A percentile compares a stretch with the other conserved stretches of the same genome.
phyloP scores from a whole-genome alignment of 2,329 filamentous ascomycete species.

The Purpureocillium lavendulum region DNA sequence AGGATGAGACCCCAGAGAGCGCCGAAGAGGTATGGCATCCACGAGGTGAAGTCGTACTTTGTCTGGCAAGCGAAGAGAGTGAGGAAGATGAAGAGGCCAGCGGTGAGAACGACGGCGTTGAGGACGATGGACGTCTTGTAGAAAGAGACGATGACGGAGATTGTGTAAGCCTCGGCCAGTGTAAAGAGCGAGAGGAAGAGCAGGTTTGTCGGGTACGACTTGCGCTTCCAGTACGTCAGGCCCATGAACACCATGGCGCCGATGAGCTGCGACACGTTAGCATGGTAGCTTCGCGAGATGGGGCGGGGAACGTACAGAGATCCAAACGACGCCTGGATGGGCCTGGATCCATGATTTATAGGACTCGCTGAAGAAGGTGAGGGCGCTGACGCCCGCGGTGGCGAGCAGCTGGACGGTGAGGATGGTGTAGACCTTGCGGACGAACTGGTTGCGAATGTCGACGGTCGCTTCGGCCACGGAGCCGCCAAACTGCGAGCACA shows the following conservation, averaged over 20 bases:
- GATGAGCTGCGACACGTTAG: conserved; percentile 47
- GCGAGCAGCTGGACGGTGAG: conserved; percentile 88
- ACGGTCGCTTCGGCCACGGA: conserved; percentile 88
- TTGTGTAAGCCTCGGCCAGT: conserved; percentile 82
- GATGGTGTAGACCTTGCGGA: conserved; percentile 97
- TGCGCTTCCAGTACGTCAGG: conserved; percentile 90
- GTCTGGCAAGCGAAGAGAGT: conserved; percentile 91
- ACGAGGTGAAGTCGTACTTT: conserved; percentile 96
- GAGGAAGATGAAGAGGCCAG: conserved; percentile 70
- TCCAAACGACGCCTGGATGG: conserved; percentile 77
- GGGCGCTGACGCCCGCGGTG: conserved; percentile 69
- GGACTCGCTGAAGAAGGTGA: conserved; percentile 73
- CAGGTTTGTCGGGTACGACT: conserved; percentile 90
- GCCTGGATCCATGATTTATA: conserved; percentile 86
- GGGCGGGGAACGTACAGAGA: conserved; percentile 48
- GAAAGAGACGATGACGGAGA: conserved; percentile 88
- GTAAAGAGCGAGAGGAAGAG: conserved; percentile 90
- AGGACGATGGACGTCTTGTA: conserved; percentile 79
- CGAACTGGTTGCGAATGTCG: conserved; percentile 93
- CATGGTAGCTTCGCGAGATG: background rate
- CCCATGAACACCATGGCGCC: conserved; percentile 78
- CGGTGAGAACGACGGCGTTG: conserved; percentile 82
- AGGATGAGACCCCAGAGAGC: conserved; percentile 82
- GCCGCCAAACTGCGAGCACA: conserved; percentile 70
- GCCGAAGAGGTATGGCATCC: conserved; percentile 93